Evolutionary conservation across 495 filamentous ascomycete genomes (phyloP), one percentile per base, ranked within the genome.

Genomic region (Extremus antarcticus): DNA sequence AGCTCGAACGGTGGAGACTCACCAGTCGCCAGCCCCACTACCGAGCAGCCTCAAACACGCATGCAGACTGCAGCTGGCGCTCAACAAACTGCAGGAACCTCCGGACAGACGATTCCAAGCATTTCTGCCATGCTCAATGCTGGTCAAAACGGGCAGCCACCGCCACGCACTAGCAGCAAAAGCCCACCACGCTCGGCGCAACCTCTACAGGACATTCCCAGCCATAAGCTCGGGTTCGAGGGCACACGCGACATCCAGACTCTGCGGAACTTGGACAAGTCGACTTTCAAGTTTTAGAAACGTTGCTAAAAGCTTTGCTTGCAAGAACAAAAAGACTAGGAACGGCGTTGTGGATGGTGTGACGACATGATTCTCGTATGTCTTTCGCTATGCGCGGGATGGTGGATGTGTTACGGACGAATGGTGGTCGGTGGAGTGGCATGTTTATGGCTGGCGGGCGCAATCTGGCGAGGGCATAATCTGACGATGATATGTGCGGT

Each of bases 121-220:
- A 71, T 70, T 29, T 65, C 64, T 4, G 58, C 51, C 50, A 57
- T 70, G 55, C 64, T 70, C 7, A 65, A 69, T 51, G 66, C 54
- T 22, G 59, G 55, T 22, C 39, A 19, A 21, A 51, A 55, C 9
- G 59, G 51, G 2, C 48, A 56, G 38, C 55, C 54, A 1, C 54
- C 58, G 10, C 38, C 3, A 39, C 61, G 61, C 25, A 47, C 49
- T 1, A 61, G 41, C 25, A 64, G 61, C 47, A 62, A 35, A 15
- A 61, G 52, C 43, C 52, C 61, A 3, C 25, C 47, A n/a, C 40
- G 53, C 29, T 48, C 51, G 11, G 51, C 53, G n/a, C 24, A 52
- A 16, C 50, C 52, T 13, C 43, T 56, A 16, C 58, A 61, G 21
- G 61, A 64, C 29, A 58, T 61, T 53, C 54, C 61, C 10, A 54